Percentiles rank a stretch among this genome's conserved stretches.
These are phyloP conservation scores for Solanum hybrid DNA, from an alignment of 305 asterid species.

Conservation along the genomic window DNA sequence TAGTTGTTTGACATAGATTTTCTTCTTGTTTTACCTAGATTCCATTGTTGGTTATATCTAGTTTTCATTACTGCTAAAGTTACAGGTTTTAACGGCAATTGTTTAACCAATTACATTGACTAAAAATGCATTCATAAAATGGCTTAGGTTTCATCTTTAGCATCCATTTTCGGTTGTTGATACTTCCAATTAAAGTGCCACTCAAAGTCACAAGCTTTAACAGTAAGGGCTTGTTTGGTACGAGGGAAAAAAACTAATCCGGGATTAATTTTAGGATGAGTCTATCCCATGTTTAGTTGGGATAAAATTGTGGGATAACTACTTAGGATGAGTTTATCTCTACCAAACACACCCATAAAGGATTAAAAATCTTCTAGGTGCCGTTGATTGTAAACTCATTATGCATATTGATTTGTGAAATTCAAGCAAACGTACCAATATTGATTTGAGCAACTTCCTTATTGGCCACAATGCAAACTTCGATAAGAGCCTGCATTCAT, in stretches of 20 bases:
- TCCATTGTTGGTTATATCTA: not conserved
- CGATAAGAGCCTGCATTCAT: not conserved
- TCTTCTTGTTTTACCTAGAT: not conserved
- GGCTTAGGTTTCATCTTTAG: too few species aligned
- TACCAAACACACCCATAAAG: not conserved
- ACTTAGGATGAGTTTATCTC: not conserved
- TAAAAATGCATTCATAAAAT: too few species aligned
- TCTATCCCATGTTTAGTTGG: not conserved
- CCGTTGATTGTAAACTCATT: not conserved
- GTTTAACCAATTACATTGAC: too few species aligned
- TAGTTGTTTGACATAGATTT: not conserved
- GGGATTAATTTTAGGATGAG: not conserved
- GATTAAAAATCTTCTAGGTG: not conserved
- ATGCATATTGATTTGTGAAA: not conserved
- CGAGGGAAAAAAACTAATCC: not conserved
- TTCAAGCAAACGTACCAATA: not conserved
- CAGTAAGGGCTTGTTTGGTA: not conserved
- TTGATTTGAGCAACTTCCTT: not conserved
- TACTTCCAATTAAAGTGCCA: not conserved
- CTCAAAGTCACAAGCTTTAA: not conserved
- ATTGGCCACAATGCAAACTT: not conserved
- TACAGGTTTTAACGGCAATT: not conserved
- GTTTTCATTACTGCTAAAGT: not conserved
- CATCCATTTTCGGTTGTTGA: not conserved
- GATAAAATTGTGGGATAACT: not conserved